phyloP scores from a whole-genome alignment of 176 grass and related monocot genomes.

The Coix lacrymajobi region DNA sequence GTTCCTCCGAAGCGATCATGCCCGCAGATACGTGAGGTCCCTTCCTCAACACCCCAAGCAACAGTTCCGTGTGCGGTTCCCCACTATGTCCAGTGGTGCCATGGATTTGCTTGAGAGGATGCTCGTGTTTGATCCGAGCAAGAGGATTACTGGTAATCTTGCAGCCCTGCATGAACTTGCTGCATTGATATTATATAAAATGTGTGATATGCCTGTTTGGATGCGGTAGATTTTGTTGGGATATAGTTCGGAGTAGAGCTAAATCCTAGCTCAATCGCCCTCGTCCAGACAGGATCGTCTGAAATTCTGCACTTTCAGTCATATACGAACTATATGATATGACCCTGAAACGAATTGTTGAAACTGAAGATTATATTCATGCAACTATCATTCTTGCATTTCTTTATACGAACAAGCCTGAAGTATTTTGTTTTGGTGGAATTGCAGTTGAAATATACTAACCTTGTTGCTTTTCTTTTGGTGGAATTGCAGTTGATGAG shows the following conservation, averaged over 20 bases:
- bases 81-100: conserved; percentile 74
- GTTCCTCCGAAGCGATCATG: conserved; percentile 90
- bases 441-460: neutral
- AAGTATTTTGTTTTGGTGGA: no score
- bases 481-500: conserved; percentile 61
- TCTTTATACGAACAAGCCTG: no score
- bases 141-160: conserved; percentile 87
- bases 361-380: neutral
- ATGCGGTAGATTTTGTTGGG: neutral
- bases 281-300: neutral
- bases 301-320: neutral
- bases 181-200: conserved; percentile 18
- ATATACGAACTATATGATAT: neutral
- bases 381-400: neutral
- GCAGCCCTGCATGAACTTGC: conserved; percentile 24
- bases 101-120: conserved; percentile 97
- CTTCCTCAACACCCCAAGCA: conserved; percentile 95
- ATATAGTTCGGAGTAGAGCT: conserved; percentile 10
- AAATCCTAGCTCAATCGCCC: conserved; percentile 6
- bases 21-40: conserved; percentile 87
- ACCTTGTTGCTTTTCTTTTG: neutral
- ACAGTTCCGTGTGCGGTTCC: conserved; percentile 74
- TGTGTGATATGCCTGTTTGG: neutral
- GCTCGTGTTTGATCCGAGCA: conserved; percentile 98
- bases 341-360: neutral